Evolutionary conservation across 2,329 filamentous ascomycete genomes (phyloP), one percentile per base, ranked within the genome.

Genomic region (Ophiostoma sp.): DNA sequence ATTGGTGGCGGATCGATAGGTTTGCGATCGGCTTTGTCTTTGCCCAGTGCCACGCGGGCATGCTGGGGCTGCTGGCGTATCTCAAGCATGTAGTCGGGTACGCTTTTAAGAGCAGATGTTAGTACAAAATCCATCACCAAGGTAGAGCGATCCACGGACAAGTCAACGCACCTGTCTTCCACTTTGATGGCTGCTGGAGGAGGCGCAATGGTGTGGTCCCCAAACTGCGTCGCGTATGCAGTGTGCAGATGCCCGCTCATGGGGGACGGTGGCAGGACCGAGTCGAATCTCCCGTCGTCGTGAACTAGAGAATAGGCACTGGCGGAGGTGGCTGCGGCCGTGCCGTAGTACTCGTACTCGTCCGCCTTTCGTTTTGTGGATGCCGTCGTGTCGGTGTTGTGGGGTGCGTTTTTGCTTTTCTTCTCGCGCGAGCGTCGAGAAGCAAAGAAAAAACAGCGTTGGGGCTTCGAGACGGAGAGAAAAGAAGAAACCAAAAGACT

Each of bases 1-100:
- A 97, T 93, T 57, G 94, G 94, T 15, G 94, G 94, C 70, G 95
- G 94, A 80, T 97, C 94, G 78, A 97, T 89, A 8, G 94, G 93
- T 81, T 97, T 97, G 77, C 94, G 91, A 79, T 93, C 92, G 93
- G 77, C 72, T 85, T 94, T 94, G 79, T 94, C 92, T 81, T 94
- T 94, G 76, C 90, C 90, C 76, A 91, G 86, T 59, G 90, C 88
- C 72, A 93, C 89, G 75, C 91, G 87, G 69, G 90, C 91, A 81
- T 89, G 86, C 76, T 87, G 85, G 70, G 92, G 92, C 79, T 91
- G 86, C 82, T 94, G 92, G 77, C 89, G 87, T 76, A 93, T 78
- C 63, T 76, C 75, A 33, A 82, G 76, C 74, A 78, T 77, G 66
- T 80, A 80, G 74, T 80, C 80, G 57, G 75, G 74, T 9, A 74